Conservation (phyloP, 2,329 filamentous ascomycete species). For the Ophiostoma sp. region DNA sequence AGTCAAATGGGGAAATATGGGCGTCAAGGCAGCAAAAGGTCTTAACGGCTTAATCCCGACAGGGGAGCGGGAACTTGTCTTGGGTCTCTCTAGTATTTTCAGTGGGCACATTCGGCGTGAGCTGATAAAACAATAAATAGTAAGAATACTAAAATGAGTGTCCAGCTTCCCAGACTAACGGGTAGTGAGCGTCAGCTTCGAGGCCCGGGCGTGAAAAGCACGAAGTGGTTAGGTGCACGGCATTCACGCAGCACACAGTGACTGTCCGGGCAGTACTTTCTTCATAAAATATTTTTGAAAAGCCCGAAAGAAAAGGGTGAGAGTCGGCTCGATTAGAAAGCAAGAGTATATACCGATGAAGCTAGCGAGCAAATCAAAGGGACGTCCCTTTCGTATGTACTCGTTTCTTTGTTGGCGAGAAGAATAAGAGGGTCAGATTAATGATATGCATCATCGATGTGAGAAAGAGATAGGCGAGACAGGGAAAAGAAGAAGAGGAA, state of each 20-base stretch:
- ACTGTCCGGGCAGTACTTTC: neutral
- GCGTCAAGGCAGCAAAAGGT: neutral
- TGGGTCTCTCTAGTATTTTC: neutral
- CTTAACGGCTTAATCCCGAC: constrained; percentile 3
- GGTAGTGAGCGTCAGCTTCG: neutral
- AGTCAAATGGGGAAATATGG: neutral
- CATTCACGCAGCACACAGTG: neutral
- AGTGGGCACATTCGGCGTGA: neutral
- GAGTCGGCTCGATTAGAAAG: neutral
- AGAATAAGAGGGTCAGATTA: neutral
- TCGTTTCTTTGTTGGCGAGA: neutral
- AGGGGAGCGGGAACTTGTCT: neutral
- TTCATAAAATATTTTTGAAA: neutral
- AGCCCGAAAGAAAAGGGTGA: neutral
- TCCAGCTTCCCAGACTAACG: neutral
- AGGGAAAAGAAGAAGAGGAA: too few species aligned
- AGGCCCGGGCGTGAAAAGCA: neutral
- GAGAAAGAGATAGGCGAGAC: neutral
- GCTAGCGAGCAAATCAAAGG: neutral
- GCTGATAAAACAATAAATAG: neutral
- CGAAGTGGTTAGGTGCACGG: neutral
- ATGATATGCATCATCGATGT: neutral
- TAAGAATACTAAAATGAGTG: neutral
- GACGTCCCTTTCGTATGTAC: neutral
- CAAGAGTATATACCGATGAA: neutral